These are phyloP conservation scores for Colletotrichum karsti DNA, from an alignment of 2,329 filamentous ascomycete species.

Conservation along the genomic window DNA sequence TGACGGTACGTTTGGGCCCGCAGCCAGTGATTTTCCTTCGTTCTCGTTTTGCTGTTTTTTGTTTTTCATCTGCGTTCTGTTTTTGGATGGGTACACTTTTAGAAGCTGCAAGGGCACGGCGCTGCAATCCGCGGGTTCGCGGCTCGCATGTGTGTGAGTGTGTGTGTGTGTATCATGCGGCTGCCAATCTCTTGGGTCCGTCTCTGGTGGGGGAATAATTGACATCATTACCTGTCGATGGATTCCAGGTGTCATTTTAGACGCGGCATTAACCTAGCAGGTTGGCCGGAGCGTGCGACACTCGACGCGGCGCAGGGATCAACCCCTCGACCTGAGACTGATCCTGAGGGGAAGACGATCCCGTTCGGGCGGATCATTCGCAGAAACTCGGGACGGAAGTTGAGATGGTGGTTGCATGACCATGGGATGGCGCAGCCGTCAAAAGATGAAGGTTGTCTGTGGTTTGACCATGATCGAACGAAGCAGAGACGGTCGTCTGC, in stretches of 20 bases:
- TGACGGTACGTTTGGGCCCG: slow-evolving; percentile 64
- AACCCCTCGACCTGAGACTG: slow-evolving; percentile 33
- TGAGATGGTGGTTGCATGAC: slow-evolving; percentile 10
- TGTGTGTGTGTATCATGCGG: slow-evolving; percentile 28
- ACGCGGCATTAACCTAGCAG: slow-evolving; percentile 34
- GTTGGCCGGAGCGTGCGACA: slow-evolving; percentile 35
- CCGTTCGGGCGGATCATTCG: slow-evolving; percentile 19
- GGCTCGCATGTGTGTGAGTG: not conserved
- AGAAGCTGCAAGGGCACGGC: slow-evolving; percentile 26
- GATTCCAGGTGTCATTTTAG: slow-evolving; percentile 35
- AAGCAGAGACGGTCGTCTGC: not conserved
- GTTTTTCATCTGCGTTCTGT: slow-evolving; percentile 11
- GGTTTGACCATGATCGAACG: slow-evolving; percentile 1
- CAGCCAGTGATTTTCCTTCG: slow-evolving; percentile 1
- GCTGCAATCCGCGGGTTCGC: slow-evolving; percentile 24
- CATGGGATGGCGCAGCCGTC: slow-evolving; percentile 25
- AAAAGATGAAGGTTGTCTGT: not conserved
- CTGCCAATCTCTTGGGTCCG: slow-evolving; percentile 22
- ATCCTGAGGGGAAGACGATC: slow-evolving; percentile 32
- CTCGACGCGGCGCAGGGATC: slow-evolving; percentile 32
- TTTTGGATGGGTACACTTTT: not conserved
- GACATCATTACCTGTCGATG: slow-evolving; percentile 35
- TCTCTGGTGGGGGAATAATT: slow-evolving; percentile 31
- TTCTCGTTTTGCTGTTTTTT: slow-evolving; percentile 12
- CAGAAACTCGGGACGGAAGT: slow-evolving; percentile 16